Percentiles rank a stretch among this genome's conserved stretches.
phyloP scores from a whole-genome alignment of 2,329 filamentous ascomycete genomes.

The Coniochaeta prunicola region DNA sequence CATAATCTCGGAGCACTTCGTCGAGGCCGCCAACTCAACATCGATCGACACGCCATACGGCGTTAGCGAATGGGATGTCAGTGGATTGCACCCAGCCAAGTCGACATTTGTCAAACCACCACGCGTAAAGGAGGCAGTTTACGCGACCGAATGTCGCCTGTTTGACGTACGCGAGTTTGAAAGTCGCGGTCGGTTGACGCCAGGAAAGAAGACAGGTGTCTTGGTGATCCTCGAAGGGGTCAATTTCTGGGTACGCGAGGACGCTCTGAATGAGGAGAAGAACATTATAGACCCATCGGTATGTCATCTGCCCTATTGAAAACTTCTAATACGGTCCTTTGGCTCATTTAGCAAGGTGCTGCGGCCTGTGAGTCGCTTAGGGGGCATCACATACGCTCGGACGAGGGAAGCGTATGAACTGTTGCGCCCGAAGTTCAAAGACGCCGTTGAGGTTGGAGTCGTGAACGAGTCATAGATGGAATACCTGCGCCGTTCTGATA shows the following conservation, averaged over 20 bases:
- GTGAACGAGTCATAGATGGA: background rate
- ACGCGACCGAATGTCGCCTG: conserved; percentile 60
- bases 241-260: conserved; percentile 62
- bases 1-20: conserved; percentile 61
- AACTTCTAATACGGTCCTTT: too few species aligned
- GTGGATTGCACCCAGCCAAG: conserved; percentile 37
- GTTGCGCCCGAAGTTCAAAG: conserved; percentile 33
- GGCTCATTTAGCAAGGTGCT: conserved; percentile 29
- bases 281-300: conserved; percentile 52
- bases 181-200: conserved; percentile 37
- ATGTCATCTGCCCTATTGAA: background rate
- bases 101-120: conserved; percentile 39
- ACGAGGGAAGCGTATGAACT: conserved; percentile 54
- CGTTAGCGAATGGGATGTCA: conserved; percentile 55
- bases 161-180: conserved; percentile 58
- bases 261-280: conserved; percentile 58
- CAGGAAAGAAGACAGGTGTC: conserved; percentile 59
- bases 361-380: conserved; percentile 55
- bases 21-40: conserved; percentile 60
- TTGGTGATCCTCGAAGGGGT: conserved; percentile 60
- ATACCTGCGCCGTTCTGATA: too few species aligned
- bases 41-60: conserved; percentile 58
- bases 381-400: conserved; percentile 60
- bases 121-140: conserved; percentile 58
- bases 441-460: background rate